phyloP scores from a whole-genome alignment of 805 yeast species.

The Yamadazyma sp. region DNA sequence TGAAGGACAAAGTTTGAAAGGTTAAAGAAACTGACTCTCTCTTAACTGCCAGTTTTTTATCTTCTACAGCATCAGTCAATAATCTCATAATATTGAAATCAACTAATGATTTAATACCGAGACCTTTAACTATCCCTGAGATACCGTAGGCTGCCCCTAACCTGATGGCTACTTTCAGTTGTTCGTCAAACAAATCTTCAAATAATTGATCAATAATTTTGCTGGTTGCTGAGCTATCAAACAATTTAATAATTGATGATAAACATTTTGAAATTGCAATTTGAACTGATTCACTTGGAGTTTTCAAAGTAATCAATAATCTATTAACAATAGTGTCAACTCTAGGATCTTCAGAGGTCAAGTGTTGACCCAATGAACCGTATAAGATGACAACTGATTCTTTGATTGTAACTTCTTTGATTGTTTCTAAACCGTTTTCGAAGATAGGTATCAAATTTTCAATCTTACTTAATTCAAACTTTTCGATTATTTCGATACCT shows the following conservation, averaged over 20 bases:
- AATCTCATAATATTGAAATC: slow-evolving; percentile 74
- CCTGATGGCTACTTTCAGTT: slow-evolving; percentile 44
- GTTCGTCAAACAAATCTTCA: slow-evolving; percentile 52
- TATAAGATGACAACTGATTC: slow-evolving; percentile 83
- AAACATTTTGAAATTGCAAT: slow-evolving; percentile 82
- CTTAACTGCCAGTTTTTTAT: slow-evolving; percentile 65
- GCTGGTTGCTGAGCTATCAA: slow-evolving; percentile 45
- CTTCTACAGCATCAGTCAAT: slow-evolving; percentile 81
- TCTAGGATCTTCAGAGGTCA: slow-evolving; percentile 63
- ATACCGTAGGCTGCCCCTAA: slow-evolving; percentile 96
- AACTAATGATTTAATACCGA: slow-evolving; percentile 75
- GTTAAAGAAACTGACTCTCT: slow-evolving; percentile 89
- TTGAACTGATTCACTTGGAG: slow-evolving; percentile 90
- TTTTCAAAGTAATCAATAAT: slow-evolving; percentile 69
- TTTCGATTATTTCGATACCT: slow-evolving; percentile 70
- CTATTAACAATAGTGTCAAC: slow-evolving; percentile 63
- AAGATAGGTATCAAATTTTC: slow-evolving; percentile 79
- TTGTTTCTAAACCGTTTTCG: slow-evolving; percentile 59
- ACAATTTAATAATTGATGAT: slow-evolving; percentile 71
- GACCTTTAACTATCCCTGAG: slow-evolving; percentile 89
- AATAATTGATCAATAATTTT: slow-evolving; percentile 57
- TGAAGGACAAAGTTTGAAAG: slow-evolving; percentile 77
- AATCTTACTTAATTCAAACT: slow-evolving; percentile 63
- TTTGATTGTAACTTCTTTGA: slow-evolving; percentile 58
- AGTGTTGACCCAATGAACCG: slow-evolving; percentile 88